Percentiles rank a stretch among this genome's conserved stretches.
phyloP scores from a whole-genome alignment of 2,329 filamentous ascomycete genomes.

The Venturia carpophila region DNA sequence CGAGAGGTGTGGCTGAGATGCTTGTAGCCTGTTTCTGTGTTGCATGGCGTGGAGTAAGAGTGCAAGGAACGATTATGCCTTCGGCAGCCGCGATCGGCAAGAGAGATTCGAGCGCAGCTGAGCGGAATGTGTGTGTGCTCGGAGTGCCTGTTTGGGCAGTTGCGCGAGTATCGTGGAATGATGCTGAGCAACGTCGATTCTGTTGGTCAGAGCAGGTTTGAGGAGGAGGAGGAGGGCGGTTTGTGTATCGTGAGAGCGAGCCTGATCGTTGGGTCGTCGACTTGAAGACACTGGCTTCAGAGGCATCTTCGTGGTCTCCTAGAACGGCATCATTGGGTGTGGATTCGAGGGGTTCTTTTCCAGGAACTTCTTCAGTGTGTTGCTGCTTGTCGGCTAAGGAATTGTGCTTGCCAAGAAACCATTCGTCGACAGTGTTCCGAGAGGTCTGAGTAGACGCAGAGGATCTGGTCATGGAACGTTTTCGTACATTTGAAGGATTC shows the following conservation, averaged over 20 bases:
- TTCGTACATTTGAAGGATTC: background rate
- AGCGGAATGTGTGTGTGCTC: conserved; percentile 20
- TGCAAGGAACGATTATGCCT: conserved; percentile 24
- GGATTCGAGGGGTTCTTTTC: background rate
- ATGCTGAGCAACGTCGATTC: background rate
- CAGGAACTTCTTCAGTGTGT: background rate
- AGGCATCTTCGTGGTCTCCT: background rate
- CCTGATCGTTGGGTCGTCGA: background rate
- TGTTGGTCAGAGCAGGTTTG: background rate
- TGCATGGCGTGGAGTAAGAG: background rate
- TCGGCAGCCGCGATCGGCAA: conserved; percentile 32
- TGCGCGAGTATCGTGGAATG: background rate
- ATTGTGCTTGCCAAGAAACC: background rate
- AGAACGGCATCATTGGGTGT: background rate
- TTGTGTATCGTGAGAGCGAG: background rate
- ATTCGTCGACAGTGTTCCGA: background rate
- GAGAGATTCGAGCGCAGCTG: conserved; percentile 30
- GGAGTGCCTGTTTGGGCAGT: background rate
- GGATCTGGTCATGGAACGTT: background rate
- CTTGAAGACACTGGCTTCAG: background rate
- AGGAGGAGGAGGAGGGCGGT: background rate
- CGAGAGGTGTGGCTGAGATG: background rate
- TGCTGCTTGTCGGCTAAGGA: background rate
- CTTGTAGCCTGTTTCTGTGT: background rate
- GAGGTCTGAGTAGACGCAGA: background rate